A percentile compares a stretch with the other conserved stretches of the same genome.
phyloP scores from a whole-genome alignment of 345 rosid genomes.

The Cardiospermum halicacabum region DNA sequence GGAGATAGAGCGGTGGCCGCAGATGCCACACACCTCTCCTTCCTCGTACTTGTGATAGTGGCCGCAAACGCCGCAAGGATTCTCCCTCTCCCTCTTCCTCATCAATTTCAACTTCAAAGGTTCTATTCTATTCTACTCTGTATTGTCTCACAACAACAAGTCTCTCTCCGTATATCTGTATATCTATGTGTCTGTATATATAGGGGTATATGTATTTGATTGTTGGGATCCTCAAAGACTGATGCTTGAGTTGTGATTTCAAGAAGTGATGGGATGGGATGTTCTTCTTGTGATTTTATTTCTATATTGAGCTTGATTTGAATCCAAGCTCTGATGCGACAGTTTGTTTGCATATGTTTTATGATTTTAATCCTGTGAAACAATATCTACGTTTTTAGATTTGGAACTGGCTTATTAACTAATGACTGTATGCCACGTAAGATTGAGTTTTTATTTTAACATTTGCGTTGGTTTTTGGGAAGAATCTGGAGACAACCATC shows the following conservation, averaged over 20 bases:
- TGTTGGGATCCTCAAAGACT: not conserved
- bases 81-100: constrained; percentile 99
- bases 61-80: constrained; percentile 94
- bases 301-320: too few relatives aligned
- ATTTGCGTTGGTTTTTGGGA: too few relatives aligned
- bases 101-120: constrained; percentile 17
- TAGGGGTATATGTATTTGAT: not conserved
- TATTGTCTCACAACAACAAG: too few relatives aligned
- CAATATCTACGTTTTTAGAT: too few relatives aligned
- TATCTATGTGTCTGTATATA: not conserved
- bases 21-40: constrained; percentile 93
- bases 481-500: too few relatives aligned
- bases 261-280: not conserved
- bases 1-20: constrained; percentile 76
- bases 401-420: too few relatives aligned
- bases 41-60: constrained; percentile 99
- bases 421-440: too few relatives aligned
- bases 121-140: not conserved
- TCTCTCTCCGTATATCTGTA: not conserved
- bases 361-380: too few relatives aligned
- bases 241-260: not conserved
- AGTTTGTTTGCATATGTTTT: too few relatives aligned
- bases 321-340: too few relatives aligned
- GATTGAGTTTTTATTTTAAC: too few relatives aligned
- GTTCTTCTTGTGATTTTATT: too few relatives aligned